Evolutionary conservation across 1,284 basidiomycete genomes (phyloP).

Genomic region (Pterulicium gracile): DNA sequence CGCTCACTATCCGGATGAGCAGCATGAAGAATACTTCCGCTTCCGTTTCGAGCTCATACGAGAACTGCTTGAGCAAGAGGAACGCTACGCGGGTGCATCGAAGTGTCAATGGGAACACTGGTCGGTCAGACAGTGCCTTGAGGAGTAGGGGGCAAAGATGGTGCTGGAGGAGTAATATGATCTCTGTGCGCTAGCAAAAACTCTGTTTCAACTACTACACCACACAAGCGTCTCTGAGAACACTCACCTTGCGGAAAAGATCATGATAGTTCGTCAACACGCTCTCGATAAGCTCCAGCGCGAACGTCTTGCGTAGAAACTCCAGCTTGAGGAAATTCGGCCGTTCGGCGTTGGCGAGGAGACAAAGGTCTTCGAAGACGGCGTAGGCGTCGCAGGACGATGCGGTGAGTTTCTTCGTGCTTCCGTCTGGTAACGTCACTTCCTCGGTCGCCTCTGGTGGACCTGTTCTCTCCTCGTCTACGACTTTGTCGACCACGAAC

Average conservation of each 20-base stretch:
- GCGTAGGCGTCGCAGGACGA: constrained; percentile 82
- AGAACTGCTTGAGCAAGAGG: constrained; percentile 88
- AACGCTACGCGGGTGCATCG: constrained; percentile 91
- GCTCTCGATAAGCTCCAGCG: constrained; percentile 92
- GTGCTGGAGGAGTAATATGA: constrained; percentile 76
- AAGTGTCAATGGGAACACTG: constrained; percentile 80
- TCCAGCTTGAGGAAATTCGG: constrained; percentile 79
- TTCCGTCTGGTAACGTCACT: constrained; percentile 53
- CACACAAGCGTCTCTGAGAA: constrained; percentile 3
- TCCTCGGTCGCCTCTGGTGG: constrained; percentile 24
- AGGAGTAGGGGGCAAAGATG: constrained; percentile 88
- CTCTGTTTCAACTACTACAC: constrained; percentile 2
- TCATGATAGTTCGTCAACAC: constrained; percentile 91
- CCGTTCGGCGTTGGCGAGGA: constrained; percentile 76
- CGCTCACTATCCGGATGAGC: constrained; percentile 69
- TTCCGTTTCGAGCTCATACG: constrained; percentile 68
- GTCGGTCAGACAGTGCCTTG: constrained; percentile 75
- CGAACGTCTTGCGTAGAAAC: constrained; percentile 88
- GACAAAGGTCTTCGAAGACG: constrained; percentile 84
- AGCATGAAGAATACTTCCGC: constrained; percentile 79
- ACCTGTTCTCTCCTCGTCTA: constrained; percentile 60
- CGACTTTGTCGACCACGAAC: constrained; percentile 95
- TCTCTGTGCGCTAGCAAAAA: constrained; percentile 64
- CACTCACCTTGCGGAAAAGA: constrained; percentile 68
- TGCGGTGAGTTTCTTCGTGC: constrained; percentile 54